phyloP scores from a whole-genome alignment of 2,329 filamentous ascomycete species.

The Blastomyces gilchristii region DNA sequence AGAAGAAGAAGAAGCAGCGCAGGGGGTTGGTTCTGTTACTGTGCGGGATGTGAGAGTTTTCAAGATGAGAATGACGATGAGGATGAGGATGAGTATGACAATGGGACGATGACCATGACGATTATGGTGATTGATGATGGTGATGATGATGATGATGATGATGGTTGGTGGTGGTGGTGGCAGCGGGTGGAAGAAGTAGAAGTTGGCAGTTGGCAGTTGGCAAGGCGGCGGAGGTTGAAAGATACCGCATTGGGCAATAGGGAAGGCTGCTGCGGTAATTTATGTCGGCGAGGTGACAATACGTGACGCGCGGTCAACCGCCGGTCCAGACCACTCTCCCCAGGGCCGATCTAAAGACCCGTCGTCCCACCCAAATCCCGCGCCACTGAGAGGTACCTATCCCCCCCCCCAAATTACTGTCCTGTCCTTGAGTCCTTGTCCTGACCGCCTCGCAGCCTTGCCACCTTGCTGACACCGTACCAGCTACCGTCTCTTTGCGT shows the following conservation, averaged over 20 bases:
- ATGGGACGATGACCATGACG: too few species aligned
- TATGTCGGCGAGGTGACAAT: neutral
- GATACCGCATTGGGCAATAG: neutral
- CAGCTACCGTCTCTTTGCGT: too few species aligned
- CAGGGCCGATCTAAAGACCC: neutral
- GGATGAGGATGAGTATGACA: neutral
- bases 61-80: neutral
- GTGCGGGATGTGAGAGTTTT: neutral
- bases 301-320: neutral
- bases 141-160: too few species aligned
- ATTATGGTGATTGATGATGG: too few species aligned
- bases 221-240: too few species aligned
- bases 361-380: neutral
- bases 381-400: neutral
- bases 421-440: too few species aligned
- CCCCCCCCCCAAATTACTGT: too few species aligned
- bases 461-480: too few species aligned
- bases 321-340: neutral
- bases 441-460: neutral
- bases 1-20: too few species aligned
- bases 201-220: neutral
- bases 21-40: neutral
- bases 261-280: too few species aligned
- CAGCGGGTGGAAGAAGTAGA: too few species aligned
- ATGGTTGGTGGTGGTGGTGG: too few species aligned